A percentile compares a stretch with the other conserved stretches of the same genome.
These are phyloP conservation scores for Colletotrichum coccodes DNA, from an alignment of 2,329 filamentous ascomycete genomes.

Conservation along the genomic window DNA sequence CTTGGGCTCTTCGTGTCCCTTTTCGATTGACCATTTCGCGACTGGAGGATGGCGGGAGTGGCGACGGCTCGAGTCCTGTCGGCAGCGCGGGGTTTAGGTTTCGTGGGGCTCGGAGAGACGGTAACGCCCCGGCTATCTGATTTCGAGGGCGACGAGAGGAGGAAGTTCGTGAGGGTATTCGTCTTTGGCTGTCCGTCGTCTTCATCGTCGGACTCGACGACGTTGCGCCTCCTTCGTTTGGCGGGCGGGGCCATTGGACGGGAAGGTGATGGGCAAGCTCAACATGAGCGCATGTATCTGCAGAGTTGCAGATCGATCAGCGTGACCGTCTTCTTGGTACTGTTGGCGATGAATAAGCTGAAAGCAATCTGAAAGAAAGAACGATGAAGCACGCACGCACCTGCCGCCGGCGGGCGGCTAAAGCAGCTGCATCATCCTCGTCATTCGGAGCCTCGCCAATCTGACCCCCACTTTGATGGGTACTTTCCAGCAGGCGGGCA, in stretches of 20 bases:
- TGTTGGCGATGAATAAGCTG: slow-evolving; percentile 8
- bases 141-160: slow-evolving; percentile 62
- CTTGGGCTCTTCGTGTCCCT: slow-evolving; percentile 49
- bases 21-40: slow-evolving; percentile 36
- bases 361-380: background rate
- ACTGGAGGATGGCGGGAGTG: slow-evolving; percentile 36
- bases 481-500: slow-evolving; percentile 11
- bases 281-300: slow-evolving; percentile 28
- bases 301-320: background rate
- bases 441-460: slow-evolving; percentile 21
- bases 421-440: slow-evolving; percentile 24
- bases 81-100: slow-evolving; percentile 33
- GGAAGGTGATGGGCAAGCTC: background rate
- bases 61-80: background rate
- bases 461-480: slow-evolving; percentile 14
- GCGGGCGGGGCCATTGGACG: slow-evolving; percentile 64
- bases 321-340: background rate
- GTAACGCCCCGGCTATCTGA: slow-evolving; percentile 43
- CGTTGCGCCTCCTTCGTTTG: slow-evolving; percentile 68
- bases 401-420: background rate
- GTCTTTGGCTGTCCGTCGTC: slow-evolving; percentile 49
- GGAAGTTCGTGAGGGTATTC: slow-evolving; percentile 63
- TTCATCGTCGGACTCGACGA: slow-evolving; percentile 62
- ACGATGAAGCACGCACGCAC: background rate
- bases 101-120: slow-evolving; percentile 54